Evolutionary conservation across 2,329 filamentous ascomycete genomes (phyloP), one percentile per base, ranked within the genome.

Genomic region (Aspergillus ochraceoroseus): DNA sequence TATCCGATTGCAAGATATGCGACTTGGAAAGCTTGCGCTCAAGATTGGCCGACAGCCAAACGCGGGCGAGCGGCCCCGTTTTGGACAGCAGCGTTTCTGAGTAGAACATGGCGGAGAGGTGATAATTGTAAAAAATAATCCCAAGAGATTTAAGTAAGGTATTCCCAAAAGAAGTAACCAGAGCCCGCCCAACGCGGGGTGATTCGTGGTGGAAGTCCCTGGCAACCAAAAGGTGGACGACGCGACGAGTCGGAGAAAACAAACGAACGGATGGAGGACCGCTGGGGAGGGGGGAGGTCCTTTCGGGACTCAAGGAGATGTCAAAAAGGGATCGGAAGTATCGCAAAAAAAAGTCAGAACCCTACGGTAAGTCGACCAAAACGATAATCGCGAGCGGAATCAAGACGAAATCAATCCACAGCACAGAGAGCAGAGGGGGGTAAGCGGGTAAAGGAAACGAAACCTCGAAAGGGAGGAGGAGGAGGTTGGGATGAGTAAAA

Each of bases 21-120:
- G 87, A 88, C 71, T 98, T 98, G 55, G 89, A 94, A 46, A 98
- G 81, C 72, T 96, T 98, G 74, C 90, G 88, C 77, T 96, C 92
- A 51, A 96, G 76, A 68, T 96, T 98, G 72, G 92, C 88, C 20
- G 92, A 95, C 47, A 96, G 79, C 92, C 92, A 98, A 71, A 96
- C 89, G 62, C 88, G 87, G 70, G 92, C 92, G 74, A 98, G 71
- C 60, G 92, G 90, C 73, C 92, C 92, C 57, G 87, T 95, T 82
- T 95, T 95, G 65, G 89, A 88, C 57, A 98, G 79, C 44, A 98
- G 79, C 40, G 87, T 88, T 73, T 95, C 88, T 38, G 92, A 95
- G 68, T 95, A 96, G 71, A 98, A 98, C 92, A 98, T 98, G 57
- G 47, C 59, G 57, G 33, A 38, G 28, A 38, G 32, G 18, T 13